These are phyloP conservation scores for Hysterium pulicare DNA, from an alignment of 2,329 filamentous ascomycete species.

Conservation along the genomic window DNA sequence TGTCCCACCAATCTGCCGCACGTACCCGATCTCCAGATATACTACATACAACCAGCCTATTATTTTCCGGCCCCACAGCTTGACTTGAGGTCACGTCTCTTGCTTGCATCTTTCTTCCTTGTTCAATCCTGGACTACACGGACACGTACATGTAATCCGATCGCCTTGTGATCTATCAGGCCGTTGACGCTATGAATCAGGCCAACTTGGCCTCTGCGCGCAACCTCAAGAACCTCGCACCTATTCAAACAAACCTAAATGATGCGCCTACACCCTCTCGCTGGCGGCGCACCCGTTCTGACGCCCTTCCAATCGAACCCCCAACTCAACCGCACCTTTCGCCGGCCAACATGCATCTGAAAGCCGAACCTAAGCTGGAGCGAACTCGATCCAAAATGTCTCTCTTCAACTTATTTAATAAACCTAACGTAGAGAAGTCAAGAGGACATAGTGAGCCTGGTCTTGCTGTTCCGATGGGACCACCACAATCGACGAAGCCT, in stretches of 20 bases:
- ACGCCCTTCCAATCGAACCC: conserved; percentile 25
- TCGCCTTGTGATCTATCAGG: conserved; percentile 12
- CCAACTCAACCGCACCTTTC: conserved; percentile 9
- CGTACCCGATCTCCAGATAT: conserved; percentile 9
- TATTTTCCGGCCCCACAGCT: neutral
- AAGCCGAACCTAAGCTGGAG: conserved; percentile 26
- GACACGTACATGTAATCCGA: conserved; percentile 15
- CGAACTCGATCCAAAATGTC: conserved; percentile 44
- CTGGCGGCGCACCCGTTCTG: conserved; percentile 37
- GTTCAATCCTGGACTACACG: neutral
- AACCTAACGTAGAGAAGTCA: conserved; percentile 47
- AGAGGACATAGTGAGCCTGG: conserved; percentile 46
- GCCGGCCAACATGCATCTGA: conserved; percentile 4
- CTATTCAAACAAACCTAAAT: conserved; percentile 7
- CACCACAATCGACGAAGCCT: conserved; percentile 20
- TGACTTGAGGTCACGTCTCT: neutral
- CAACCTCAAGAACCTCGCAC: conserved; percentile 20
- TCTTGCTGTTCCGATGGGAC: conserved; percentile 34
- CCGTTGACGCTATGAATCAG: conserved; percentile 24
- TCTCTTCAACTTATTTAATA: conserved; percentile 49
- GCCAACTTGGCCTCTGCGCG: conserved; percentile 12
- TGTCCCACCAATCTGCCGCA: conserved; percentile 11
- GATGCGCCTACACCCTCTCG: conserved; percentile 25
- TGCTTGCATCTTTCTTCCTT: neutral
- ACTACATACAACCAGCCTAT: conserved; percentile 7